Evolutionary conservation across 202 grass and related monocot species (phyloP), one percentile per base, ranked within the genome.

Genomic region (Alloteropsis angusta): DNA sequence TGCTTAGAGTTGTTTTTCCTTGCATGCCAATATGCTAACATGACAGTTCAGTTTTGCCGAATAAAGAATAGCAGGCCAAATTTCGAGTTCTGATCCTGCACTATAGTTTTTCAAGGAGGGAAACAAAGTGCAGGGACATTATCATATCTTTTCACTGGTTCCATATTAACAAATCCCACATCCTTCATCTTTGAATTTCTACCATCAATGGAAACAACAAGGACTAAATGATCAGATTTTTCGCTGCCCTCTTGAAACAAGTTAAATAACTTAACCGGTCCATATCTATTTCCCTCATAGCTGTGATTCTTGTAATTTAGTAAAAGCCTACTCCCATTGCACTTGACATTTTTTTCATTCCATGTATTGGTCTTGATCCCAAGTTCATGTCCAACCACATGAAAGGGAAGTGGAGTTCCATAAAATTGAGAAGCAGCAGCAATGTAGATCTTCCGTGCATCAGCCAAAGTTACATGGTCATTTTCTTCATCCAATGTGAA

Each of bases 401-500:
- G 57, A 22, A 65, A 13, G 5, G 65, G 65, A 61, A 83, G 35
- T 64, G 76, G 75, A 28, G 60, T 75, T 78, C 53, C 72, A 70
- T 60, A 76, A 18, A 84, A 81, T 17, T 75, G 50, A 57, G 77
- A 89, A 80, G 84, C 78, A 73, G 65, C 65, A 83, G 37, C 35
- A 49, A 23, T 18, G 54, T 87, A 83, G 58, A 68, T 57, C 7
- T 90, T 93, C 45, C 30, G 3, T 0, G 13, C 61, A 81, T 74
- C 28, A 68, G 5, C 53, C 49, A 68, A 82, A 72, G n/a, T 19
- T 80, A 64, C 44, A 45, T 71, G 65, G 42, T 78, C 80, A 88
- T 87, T 81, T 83, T 76, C 77, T 58, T 69, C 77, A 55, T 94
- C 82, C 87, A 97, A 68, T 52, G 74, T 85, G 60, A 90, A 94